Evolutionary conservation across 257 asterid species (phyloP).

Genomic region (Solanum commersonii): DNA sequence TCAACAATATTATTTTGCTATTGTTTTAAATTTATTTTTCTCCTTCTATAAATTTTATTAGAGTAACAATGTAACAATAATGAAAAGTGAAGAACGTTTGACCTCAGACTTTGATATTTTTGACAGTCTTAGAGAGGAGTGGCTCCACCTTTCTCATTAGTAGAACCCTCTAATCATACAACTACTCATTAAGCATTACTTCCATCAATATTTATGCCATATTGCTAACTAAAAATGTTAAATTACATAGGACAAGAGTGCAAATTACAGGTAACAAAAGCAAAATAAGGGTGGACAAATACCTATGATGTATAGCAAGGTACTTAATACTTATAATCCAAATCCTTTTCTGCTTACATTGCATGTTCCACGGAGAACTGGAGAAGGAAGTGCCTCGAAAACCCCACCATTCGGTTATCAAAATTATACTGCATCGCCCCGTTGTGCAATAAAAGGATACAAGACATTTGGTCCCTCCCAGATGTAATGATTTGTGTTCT

Average conservation of each 20-base stretch:
- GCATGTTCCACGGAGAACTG: not conserved
- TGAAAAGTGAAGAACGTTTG: too few species aligned
- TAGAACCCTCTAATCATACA: not conserved
- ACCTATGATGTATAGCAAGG: not conserved
- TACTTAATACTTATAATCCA: not conserved
- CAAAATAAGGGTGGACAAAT: not conserved
- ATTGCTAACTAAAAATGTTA: not conserved
- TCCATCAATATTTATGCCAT: not conserved
- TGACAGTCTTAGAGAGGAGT: not conserved
- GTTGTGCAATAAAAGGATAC: not conserved
- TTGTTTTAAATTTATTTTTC: too few species aligned
- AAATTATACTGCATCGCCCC: not conserved
- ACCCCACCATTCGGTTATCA: not conserved
- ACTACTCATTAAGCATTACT: not conserved
- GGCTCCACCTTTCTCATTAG: not conserved
- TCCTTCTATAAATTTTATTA: too few species aligned
- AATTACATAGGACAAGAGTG: not conserved
- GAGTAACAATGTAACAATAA: too few species aligned
- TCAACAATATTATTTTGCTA: too few species aligned
- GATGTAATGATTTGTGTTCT: not conserved
- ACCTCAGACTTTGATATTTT: not conserved
- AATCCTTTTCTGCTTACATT: not conserved
- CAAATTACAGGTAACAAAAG: not conserved
- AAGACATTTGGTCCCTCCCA: not conserved
- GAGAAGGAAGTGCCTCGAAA: not conserved